Evolutionary conservation across 495 filamentous ascomycete species (phyloP).

Genomic region (Aspergillus ellipticus): DNA sequence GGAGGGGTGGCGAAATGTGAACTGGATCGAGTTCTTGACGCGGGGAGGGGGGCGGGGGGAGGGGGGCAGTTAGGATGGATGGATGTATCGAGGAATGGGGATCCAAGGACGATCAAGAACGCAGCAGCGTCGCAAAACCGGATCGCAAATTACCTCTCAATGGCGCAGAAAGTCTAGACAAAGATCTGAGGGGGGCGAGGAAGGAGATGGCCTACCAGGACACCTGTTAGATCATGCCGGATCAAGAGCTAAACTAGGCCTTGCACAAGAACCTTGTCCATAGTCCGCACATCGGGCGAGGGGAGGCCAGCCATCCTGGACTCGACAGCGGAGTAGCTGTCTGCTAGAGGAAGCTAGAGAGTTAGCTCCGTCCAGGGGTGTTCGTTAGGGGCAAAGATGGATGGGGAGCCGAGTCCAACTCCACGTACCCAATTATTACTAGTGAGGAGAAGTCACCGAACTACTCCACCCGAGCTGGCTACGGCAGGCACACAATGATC

Average conservation of each 20-base stretch:
- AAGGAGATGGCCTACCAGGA: constrained; percentile 6
- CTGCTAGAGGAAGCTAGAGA: constrained; percentile 4
- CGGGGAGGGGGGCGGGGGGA: background rate
- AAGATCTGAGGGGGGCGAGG: constrained; percentile 14
- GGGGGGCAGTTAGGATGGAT: constrained; percentile 3
- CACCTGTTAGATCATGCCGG: constrained; percentile 14
- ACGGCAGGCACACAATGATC: constrained; percentile 17
- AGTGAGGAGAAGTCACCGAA: constrained; percentile 26
- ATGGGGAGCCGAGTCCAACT: constrained; percentile 34
- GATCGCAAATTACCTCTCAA: constrained; percentile 8
- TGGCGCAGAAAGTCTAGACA: constrained; percentile 13
- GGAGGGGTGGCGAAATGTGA: background rate
- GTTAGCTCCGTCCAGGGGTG: constrained; percentile 32
- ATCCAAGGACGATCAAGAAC: background rate
- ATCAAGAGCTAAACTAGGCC: constrained; percentile 9
- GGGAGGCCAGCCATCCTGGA: constrained; percentile 17
- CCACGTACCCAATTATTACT: constrained; percentile 28
- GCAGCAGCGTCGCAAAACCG: background rate
- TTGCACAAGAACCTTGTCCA: constrained; percentile 11
- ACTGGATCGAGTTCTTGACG: background rate
- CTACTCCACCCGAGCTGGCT: constrained; percentile 35
- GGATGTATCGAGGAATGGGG: background rate
- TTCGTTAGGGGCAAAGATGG: constrained; percentile 31
- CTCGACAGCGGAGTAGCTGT: background rate
- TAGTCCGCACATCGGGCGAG: constrained; percentile 18